Evolutionary conservation across 257 asterid species (phyloP), one percentile per base, ranked within the genome.

Genomic region (Capsicum rhomboideum): DNA sequence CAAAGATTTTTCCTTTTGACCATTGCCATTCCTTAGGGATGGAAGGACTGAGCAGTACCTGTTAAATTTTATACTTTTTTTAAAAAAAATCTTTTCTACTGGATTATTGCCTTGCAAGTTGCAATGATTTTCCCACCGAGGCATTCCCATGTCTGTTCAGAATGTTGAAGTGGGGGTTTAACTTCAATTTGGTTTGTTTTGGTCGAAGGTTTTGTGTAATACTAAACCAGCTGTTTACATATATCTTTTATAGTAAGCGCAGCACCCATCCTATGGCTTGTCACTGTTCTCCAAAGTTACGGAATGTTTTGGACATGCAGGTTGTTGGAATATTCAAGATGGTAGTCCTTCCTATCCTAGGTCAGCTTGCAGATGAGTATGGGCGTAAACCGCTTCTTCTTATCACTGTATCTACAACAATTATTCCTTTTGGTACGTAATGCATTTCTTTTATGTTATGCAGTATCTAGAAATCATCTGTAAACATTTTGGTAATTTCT

Each of bases 301-400:
- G 7, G 81, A 31, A 50, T 67, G 42, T 78, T 72, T 77, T 87
- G 63, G 72, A 82, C 40, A 66, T 85, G 83, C 88, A 96, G 99
- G 90, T 91, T 68, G 97, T 93, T 17, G 99, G 98, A 42, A 89
- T 96, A 84, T 92, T 96, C 93, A 93, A 93, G 92, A 92, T 96
- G 97, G 88, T 94, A 82, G 93, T 91, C 83, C 92, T 96, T 85
- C 99, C 99, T 55, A 90, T 93, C 56, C 40, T 96, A 83, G 99
- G 98, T 64, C 99, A 96, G 90, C 94, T 96, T 79, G 90, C 99
- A 13, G 99, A 96, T 90, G 99, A 96, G 52, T 87, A 90, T 82
- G 98, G 99, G 64, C 96, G 98, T 49, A 96, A 96, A 91, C 99
- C 98, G 0, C 85, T 96, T 88, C 98, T 96, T 84, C 92, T 96